Conservation (phyloP, 352 stramenopile species). For the Ochromonadaceae sp. region DNA sequence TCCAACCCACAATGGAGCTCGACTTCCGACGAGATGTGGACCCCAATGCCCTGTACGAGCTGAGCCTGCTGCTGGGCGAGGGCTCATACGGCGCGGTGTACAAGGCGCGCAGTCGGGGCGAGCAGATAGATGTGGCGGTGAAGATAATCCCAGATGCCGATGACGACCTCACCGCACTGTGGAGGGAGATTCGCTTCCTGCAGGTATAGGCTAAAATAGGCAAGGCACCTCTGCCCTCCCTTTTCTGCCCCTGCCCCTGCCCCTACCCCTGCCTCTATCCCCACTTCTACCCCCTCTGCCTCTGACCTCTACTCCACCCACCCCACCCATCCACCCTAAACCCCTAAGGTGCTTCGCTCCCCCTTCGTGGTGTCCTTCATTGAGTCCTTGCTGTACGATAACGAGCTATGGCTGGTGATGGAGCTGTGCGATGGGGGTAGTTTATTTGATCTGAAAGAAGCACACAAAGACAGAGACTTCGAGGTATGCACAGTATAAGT, state of each 20-base stretch:
- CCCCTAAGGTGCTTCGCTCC: background rate
- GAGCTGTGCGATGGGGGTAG: slow-evolving; percentile 63
- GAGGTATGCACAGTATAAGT: background rate
- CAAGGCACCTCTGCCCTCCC: too few species aligned
- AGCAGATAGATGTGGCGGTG: slow-evolving; percentile 2
- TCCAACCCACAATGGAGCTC: too few species aligned
- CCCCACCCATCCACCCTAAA: too few species aligned
- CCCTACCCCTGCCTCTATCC: too few species aligned
- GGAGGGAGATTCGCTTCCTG: slow-evolving; percentile 21
- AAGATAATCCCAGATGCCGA: slow-evolving; percentile 23
- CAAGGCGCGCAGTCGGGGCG: background rate
- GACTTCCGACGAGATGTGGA: too few species aligned
- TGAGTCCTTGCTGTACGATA: slow-evolving; percentile 34
- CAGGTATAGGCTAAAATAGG: slow-evolving; percentile 6
- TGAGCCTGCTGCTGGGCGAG: slow-evolving; percentile 6
- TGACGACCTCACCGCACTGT: slow-evolving; percentile 18
- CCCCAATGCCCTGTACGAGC: background rate
- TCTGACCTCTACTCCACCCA: too few species aligned
- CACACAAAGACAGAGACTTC: slow-evolving; percentile 21
- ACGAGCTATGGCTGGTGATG: slow-evolving; percentile 58
- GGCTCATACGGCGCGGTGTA: slow-evolving; percentile 22
- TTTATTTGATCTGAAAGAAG: slow-evolving; percentile 47
- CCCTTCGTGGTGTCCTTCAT: slow-evolving; percentile 23
- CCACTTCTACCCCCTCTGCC: too few species aligned
- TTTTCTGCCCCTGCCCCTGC: too few species aligned